Conservation (phyloP, 306 rosid species). For the Castanea mollissima region DNA sequence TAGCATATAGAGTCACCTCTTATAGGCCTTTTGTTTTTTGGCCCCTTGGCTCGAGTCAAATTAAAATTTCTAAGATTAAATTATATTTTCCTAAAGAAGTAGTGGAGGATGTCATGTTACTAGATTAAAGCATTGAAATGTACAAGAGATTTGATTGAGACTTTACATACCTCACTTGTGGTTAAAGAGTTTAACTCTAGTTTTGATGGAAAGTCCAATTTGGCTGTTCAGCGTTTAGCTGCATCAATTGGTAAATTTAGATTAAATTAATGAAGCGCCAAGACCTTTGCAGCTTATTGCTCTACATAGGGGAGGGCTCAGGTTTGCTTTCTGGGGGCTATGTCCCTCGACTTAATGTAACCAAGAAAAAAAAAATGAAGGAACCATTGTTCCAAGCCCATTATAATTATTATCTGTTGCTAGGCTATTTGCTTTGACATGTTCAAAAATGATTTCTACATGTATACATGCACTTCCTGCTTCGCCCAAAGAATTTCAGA, state of each 20-base stretch:
- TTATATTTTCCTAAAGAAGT: background rate
- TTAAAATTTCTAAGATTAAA: background rate
- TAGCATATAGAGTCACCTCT: background rate
- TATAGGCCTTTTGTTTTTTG: background rate
- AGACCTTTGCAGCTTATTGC: background rate
- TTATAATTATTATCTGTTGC: background rate
- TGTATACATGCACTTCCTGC: background rate
- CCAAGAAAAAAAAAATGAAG: background rate
- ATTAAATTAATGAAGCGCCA: background rate
- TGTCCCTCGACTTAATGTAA: too few species aligned
- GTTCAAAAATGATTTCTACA: background rate
- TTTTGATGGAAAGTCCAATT: background rate
- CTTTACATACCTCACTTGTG: background rate
- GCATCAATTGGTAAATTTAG: background rate
- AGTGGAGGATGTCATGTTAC: background rate
- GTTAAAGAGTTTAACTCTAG: background rate
- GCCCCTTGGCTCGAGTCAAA: background rate
- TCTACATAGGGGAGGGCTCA: too few species aligned
- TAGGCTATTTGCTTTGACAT: background rate
- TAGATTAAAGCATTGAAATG: background rate
- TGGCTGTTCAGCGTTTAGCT: background rate
- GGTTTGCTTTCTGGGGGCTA: too few species aligned
- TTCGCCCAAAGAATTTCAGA: background rate
- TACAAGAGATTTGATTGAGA: background rate
- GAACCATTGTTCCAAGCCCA: background rate